These are phyloP conservation scores for Trichosporon asahii DNA, from an alignment of 1,284 basidiomycete species.

Conservation along the genomic window DNA sequence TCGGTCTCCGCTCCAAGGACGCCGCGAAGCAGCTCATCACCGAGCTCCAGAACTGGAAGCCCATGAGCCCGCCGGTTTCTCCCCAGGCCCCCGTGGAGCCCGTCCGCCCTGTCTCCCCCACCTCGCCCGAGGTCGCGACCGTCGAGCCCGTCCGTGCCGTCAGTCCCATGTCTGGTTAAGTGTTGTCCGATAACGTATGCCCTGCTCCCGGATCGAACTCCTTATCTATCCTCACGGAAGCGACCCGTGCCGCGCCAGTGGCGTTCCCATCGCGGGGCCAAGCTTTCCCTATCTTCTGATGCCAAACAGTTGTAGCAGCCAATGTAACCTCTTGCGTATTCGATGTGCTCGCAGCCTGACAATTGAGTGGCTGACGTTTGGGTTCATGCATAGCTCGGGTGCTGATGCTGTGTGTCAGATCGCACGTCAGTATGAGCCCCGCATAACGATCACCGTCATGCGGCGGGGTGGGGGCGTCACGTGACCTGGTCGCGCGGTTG, in stretches of 20 bases:
- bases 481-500: neutral
- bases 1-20: neutral
- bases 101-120: conserved; percentile 1
- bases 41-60: conserved; percentile 8
- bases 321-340: conserved; percentile 5
- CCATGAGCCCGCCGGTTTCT: neutral
- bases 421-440: neutral
- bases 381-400: neutral
- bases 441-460: neutral
- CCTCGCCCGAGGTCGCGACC: neutral
- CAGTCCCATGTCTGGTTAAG: neutral
- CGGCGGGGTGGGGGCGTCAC: neutral
- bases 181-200: neutral
- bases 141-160: neutral
- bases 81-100: neutral
- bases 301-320: neutral
- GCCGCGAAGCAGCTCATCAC: conserved; percentile 10
- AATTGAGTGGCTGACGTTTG: neutral
- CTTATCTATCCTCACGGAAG: neutral
- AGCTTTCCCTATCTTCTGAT: conserved; percentile 1
- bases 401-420: neutral
- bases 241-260: neutral
- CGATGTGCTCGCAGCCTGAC: neutral
- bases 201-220: neutral
- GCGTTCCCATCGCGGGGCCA: neutral